A percentile compares a stretch with the other conserved stretches of the same genome.
Conservation (phyloP, 106 monocot genomes). For the Dendrobium nobile region DNA sequence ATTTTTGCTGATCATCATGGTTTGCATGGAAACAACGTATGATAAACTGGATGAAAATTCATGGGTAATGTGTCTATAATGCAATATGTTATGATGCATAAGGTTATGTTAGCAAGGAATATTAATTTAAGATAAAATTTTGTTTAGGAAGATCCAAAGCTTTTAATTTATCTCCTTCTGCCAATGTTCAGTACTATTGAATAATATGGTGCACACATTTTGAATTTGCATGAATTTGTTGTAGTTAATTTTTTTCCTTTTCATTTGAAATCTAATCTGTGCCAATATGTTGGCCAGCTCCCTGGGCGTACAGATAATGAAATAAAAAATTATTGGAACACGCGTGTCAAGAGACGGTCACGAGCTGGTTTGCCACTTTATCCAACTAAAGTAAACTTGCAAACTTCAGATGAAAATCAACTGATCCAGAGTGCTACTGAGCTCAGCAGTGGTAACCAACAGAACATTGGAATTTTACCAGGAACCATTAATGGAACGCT, state of each 20-base stretch:
- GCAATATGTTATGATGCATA: neutral
- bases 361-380: slow-evolving; percentile 44
- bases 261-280: neutral
- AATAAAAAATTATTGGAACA: slow-evolving; percentile 79
- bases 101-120: neutral
- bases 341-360: slow-evolving; percentile 34
- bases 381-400: slow-evolving; percentile 14
- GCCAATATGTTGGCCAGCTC: slow-evolving; percentile 21
- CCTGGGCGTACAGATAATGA: slow-evolving; percentile 73
- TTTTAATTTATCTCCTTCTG: neutral
- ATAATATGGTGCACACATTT: too few relatives aligned
- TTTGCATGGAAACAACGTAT: too few relatives aligned
- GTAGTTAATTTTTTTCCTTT: neutral
- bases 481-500: neutral
- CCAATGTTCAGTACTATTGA: neutral
- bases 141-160: neutral
- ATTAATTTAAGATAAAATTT: neutral
- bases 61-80: neutral
- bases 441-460: neutral
- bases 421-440: slow-evolving; percentile 5
- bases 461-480: slow-evolving; percentile 5
- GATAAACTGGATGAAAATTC: too few relatives aligned
- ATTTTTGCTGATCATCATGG: too few relatives aligned
- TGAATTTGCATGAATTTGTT: too few relatives aligned
- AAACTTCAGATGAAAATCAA: slow-evolving; percentile 18